A percentile compares a stretch with the other conserved stretches of the same genome.
phyloP scores from a whole-genome alignment of 169 alveolate species.

The Perkinsus marinus region DNA sequence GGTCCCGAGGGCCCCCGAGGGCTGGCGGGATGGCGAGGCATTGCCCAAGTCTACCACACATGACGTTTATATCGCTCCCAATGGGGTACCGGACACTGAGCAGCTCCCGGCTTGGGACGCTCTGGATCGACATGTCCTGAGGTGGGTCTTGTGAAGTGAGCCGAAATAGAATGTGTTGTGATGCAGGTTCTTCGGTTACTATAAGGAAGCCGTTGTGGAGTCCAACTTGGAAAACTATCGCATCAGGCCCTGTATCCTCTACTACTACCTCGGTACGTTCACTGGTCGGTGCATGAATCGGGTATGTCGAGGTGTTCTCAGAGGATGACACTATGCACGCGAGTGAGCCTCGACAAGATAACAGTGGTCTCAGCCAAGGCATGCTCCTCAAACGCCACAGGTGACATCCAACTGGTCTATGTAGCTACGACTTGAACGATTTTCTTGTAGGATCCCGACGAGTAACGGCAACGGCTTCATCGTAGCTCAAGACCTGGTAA shows the following conservation, averaged over 20 bases:
- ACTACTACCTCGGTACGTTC: constrained; percentile 34
- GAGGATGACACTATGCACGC: constrained; percentile 53
- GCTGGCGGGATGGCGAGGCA: neutral
- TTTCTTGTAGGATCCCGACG: neutral
- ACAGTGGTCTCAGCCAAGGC: constrained; percentile 61
- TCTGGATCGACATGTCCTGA: constrained; percentile 27
- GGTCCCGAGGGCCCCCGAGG: neutral
- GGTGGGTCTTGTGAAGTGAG: neutral
- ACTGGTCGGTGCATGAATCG: neutral
- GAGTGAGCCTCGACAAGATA: constrained; percentile 45
- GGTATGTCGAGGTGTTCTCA: neutral
- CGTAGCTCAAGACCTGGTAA: neutral
- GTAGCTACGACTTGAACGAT: too few species aligned
- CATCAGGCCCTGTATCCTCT: constrained; percentile 39
- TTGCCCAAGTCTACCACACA: neutral
- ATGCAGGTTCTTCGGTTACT: constrained; percentile 45
- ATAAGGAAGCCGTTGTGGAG: constrained; percentile 59
- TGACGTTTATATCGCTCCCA: neutral
- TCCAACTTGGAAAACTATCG: constrained; percentile 54
- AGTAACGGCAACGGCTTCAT: neutral
- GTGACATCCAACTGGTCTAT: too few species aligned
- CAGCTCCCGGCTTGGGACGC: constrained; percentile 18
- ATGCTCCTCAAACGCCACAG: constrained; percentile 45
- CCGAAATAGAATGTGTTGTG: neutral
- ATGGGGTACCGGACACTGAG: neutral